Base-by-base conservation (phyloP, 2,329 filamentous ascomycete genomes). In the Pseudogymnoascus sp. region DNA sequence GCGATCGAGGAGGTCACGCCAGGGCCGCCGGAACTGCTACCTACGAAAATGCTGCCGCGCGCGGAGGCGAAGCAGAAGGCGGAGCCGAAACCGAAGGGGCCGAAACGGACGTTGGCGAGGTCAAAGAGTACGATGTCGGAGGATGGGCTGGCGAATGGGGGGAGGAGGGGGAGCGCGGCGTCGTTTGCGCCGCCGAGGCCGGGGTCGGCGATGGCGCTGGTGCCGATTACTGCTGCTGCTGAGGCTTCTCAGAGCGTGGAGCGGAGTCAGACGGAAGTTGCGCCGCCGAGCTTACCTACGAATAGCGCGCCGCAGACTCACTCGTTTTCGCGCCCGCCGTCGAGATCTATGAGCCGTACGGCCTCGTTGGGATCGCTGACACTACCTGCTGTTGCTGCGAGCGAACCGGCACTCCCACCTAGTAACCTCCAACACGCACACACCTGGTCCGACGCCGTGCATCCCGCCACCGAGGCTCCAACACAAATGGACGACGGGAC, bases 401-500 rank as follows among this genome's bases (percentile, higher is more conserved):
- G 81, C 66, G 84, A 86, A 63, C 81, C 82, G 8, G 71, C 72
- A 23, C 72, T 76, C 1, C 78, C 78, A 19, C 78, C 74, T 4
- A 36, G 33, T 7, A 66, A 14, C 41, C 71, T 78, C 22, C 72
- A 76, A 9, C 72, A 76, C 65, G 73, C 76, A 23, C 75, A 80
- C 63, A 76, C 76, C 25, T 78, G 76, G 73, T 67, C 76, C 71
- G 73, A 80, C 74, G 76, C 77, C 64, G 76, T 78, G 70, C 67
- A 77, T 66, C 64, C 74, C 69, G 68, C 76, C 67, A 73, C 75
- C 66, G 73, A 80, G 72, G 3, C 71, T 72, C n/a, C 75, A 3
- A 38, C 23, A 2, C 33, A 61, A 22, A 60, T 25, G 16, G 19
- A 62, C 16, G 41, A 36, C 12, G 22, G 39, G 58, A 38, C 42